Evolutionary conservation across 305 asterid species (phyloP).

Genomic region (Solanum hybrid): DNA sequence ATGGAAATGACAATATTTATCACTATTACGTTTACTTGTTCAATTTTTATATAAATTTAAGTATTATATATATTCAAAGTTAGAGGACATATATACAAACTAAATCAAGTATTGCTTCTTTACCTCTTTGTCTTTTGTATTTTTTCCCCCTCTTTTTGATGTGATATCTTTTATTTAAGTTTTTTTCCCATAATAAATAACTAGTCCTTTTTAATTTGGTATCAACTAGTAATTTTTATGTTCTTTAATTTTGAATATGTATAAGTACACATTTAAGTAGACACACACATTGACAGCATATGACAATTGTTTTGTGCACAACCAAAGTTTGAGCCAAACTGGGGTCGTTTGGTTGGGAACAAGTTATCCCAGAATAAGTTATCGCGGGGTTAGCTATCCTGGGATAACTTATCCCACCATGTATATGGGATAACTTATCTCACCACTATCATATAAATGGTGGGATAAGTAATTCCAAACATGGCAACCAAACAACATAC

Average conservation of each 20-base stretch:
- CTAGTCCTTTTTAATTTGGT: not conserved
- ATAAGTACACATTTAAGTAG: not conserved
- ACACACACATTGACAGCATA: not conserved
- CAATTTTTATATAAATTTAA: too few species aligned
- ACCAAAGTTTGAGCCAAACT: not conserved
- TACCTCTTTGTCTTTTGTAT: not conserved
- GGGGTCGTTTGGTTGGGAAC: too few species aligned
- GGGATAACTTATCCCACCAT: too few species aligned
- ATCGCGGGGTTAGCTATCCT: too few species aligned
- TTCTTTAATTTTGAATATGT: not conserved
- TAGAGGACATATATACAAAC: too few species aligned
- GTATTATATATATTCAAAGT: too few species aligned
- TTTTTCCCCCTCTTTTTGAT: not conserved
- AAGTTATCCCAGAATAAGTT: too few species aligned
- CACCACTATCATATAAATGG: too few species aligned
- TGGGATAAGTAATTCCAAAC: too few species aligned
- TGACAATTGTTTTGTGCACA: not conserved
- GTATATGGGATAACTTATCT: too few species aligned
- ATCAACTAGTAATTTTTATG: not conserved
- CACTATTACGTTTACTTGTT: accelerated
- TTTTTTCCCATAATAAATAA: not conserved
- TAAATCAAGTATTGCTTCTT: not conserved
- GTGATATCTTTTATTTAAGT: not conserved
- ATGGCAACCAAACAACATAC: too few species aligned
- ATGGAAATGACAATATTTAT: not conserved